Evolutionary conservation across 805 yeast species (phyloP).

Genomic region (Wickerhamiella alocasiicola): DNA sequence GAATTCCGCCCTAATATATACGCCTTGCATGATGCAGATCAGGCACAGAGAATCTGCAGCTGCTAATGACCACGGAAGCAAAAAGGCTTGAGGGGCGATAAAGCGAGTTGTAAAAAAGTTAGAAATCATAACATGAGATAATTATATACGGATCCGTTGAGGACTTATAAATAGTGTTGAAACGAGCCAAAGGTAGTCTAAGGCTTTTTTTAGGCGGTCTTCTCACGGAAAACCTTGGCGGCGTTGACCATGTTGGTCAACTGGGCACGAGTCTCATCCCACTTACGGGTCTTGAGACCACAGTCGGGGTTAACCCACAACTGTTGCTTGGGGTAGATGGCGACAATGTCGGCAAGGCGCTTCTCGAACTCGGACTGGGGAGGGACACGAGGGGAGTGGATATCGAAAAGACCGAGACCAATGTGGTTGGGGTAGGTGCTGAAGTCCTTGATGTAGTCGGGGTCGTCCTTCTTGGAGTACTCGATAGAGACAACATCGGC

Average conservation of each 20-base stretch:
- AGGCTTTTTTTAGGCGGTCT: slow-evolving; percentile 15
- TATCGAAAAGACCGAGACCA: slow-evolving; percentile 97
- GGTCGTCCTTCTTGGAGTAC: slow-evolving; percentile 99
- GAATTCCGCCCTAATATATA: no score
- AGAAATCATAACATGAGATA: no score
- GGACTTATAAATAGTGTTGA: slow-evolving; percentile 9
- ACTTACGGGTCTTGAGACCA: slow-evolving; percentile 99
- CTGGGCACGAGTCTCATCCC: slow-evolving; percentile 94
- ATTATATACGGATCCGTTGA: slow-evolving; percentile 10
- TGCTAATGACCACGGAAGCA: no score
- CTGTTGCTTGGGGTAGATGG: slow-evolving; percentile 94
- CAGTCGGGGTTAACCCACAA: slow-evolving; percentile 99
- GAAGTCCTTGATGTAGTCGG: slow-evolving; percentile 95
- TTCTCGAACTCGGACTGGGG: slow-evolving; percentile 91
- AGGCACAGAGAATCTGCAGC: no score
- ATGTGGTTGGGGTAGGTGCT: slow-evolving; percentile 98
- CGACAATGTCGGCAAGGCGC: slow-evolving; percentile 87
- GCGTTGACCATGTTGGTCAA: slow-evolving; percentile 98
- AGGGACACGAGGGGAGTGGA: slow-evolving; percentile 99
- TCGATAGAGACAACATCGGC: slow-evolving; percentile 99
- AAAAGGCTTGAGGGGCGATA: no score
- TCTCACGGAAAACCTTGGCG: slow-evolving; percentile 85
- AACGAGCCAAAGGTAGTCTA: slow-evolving; percentile 1
- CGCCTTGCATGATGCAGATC: no score
- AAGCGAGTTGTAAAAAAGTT: no score